These are phyloP conservation scores for Gnomoniopsis smithogilvyi DNA, from an alignment of 2,329 filamentous ascomycete species.

Conservation along the genomic window DNA sequence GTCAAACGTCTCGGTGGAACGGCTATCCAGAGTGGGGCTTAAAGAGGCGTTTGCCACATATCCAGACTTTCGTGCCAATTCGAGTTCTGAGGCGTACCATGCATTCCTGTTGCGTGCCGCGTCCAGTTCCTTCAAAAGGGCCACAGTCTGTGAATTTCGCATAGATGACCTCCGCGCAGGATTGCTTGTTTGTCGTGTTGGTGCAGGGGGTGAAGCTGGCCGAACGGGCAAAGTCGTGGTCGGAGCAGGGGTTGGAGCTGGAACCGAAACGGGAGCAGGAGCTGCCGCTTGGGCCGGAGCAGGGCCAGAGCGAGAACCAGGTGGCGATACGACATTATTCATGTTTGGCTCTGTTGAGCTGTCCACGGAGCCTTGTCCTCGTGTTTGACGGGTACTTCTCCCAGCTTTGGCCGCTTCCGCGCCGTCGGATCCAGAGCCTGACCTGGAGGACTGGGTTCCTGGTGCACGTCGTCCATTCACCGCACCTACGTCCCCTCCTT, in stretches of 20 bases:
- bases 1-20: conserved; percentile 73
- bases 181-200: conserved; percentile 54
- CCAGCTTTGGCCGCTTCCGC: conserved; percentile 35
- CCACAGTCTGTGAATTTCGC: conserved; percentile 64
- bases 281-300: neutral
- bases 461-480: conserved; percentile 64
- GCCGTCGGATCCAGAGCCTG: conserved; percentile 28
- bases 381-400: conserved; percentile 48
- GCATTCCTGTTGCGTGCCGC: conserved; percentile 81
- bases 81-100: conserved; percentile 95
- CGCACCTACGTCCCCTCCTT: conserved; percentile 48
- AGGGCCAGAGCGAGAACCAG: conserved; percentile 5
- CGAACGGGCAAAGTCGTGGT: conserved; percentile 30
- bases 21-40: conserved; percentile 72
- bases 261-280: neutral
- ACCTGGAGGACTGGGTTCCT: conserved; percentile 43
- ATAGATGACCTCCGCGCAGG: conserved; percentile 58
- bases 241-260: conserved; percentile 6
- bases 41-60: conserved; percentile 72
- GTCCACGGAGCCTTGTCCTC: conserved; percentile 65
- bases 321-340: conserved; percentile 30
- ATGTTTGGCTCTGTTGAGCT: conserved; percentile 58
- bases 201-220: conserved; percentile 57
- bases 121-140: conserved; percentile 83
- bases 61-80: conserved; percentile 84